A percentile compares a stretch with the other conserved stretches of the same genome.
These are phyloP conservation scores for Goniomonas avonlea DNA, from an alignment of 78 protist species.

Conservation along the genomic window DNA sequence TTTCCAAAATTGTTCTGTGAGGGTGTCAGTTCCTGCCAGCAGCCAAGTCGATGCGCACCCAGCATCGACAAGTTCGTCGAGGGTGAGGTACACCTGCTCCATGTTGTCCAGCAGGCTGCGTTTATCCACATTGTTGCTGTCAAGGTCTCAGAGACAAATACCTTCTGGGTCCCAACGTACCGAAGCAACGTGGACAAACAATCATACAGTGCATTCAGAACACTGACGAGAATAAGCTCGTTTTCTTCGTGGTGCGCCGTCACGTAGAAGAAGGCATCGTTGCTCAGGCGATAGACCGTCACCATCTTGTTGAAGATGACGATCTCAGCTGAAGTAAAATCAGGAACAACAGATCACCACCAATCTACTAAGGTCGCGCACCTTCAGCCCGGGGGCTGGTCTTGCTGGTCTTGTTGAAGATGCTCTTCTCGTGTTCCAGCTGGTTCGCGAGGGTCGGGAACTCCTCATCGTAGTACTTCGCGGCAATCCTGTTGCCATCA, in stretches of 20 bases:
- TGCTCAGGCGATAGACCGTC: background rate
- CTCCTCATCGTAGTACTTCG: background rate
- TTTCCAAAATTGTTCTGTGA: background rate
- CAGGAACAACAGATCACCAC: too few species aligned
- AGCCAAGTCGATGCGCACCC: background rate
- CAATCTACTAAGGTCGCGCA: background rate
- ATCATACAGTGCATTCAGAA: background rate
- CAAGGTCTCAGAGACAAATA: background rate
- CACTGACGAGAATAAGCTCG: conserved; percentile 16
- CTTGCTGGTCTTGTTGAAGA: background rate
- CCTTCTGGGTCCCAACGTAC: too few species aligned
- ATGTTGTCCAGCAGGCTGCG: background rate
- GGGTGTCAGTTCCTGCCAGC: background rate
- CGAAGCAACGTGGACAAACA: background rate
- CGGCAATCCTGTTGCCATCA: background rate
- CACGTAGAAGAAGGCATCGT: conserved; percentile 9
- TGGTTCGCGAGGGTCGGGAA: background rate
- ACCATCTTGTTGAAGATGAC: background rate
- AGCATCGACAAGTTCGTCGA: background rate
- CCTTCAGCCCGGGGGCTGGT: background rate
- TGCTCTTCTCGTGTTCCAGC: background rate
- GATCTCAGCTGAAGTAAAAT: background rate
- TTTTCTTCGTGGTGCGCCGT: background rate
- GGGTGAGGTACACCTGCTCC: background rate
- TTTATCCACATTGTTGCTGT: background rate